A percentile compares a stretch with the other conserved stretches of the same genome.
Conservation (phyloP, 352 stramenopile species). For the Phytopythium montanum region DNA sequence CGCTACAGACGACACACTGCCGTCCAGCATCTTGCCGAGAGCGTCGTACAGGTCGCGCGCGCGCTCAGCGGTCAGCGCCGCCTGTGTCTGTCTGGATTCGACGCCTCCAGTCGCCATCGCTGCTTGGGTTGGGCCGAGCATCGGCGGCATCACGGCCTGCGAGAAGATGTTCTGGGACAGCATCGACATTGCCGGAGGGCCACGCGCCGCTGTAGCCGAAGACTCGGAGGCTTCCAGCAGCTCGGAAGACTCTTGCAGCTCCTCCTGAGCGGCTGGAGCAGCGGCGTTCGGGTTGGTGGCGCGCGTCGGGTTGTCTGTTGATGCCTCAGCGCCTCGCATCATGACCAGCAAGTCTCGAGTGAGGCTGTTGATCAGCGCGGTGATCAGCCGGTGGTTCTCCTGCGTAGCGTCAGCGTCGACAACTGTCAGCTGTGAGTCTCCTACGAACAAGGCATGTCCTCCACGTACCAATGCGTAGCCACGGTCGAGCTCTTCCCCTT, state of each 20-base stretch:
- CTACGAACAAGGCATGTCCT: no score
- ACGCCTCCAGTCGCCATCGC: background rate
- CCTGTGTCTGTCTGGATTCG: conserved; percentile 31
- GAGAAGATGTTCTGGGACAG: conserved; percentile 65
- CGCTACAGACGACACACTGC: conserved; percentile 32
- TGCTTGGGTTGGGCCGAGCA: background rate
- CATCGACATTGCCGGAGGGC: background rate
- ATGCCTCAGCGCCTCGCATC: conserved; percentile 16
- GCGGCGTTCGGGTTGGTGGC: background rate
- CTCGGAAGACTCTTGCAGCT: conserved; percentile 2
- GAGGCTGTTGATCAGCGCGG: conserved; percentile 33
- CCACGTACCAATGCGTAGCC: conserved; percentile 5
- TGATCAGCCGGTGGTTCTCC: conserved; percentile 39
- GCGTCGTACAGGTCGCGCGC: conserved; percentile 49
- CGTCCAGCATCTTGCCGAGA: conserved; percentile 46
- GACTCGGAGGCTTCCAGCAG: background rate
- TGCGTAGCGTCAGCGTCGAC: conserved; percentile 2
- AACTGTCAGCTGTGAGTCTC: background rate
- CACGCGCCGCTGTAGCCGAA: background rate
- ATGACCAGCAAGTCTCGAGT: conserved; percentile 26
- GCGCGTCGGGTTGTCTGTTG: background rate
- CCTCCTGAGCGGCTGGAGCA: background rate
- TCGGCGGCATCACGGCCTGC: conserved; percentile 34
- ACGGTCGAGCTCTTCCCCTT: conserved; percentile 7
- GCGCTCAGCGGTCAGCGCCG: conserved; percentile 24